Conservation (phyloP, 768 basidiomycete species). For the Saitozyma sp. region DNA sequence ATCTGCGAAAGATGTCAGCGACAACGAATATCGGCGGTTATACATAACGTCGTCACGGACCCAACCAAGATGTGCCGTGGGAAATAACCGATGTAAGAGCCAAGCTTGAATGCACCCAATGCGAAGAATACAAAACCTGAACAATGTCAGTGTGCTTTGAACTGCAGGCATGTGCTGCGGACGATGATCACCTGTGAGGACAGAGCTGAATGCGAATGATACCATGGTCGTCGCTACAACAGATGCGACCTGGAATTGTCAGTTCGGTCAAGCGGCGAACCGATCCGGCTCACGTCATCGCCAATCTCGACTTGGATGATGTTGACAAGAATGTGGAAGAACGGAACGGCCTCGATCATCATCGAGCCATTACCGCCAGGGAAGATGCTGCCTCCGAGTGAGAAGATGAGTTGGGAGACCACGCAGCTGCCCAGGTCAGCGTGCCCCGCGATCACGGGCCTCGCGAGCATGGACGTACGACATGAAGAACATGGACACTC, state of each 20-base stretch:
- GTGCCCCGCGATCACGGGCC: constrained; percentile 8
- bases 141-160: background rate
- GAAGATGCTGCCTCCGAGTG: constrained; percentile 83
- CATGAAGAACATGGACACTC: constrained; percentile 94
- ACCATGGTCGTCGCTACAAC: constrained; percentile 90
- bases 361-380: constrained; percentile 57
- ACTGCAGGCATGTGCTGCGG: background rate
- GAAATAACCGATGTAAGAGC: constrained; percentile 88
- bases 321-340: constrained; percentile 87
- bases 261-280: background rate
- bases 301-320: constrained; percentile 72
- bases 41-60: constrained; percentile 55
- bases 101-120: constrained; percentile 79
- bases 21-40: background rate
- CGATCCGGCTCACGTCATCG: constrained; percentile 56
- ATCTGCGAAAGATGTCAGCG: constrained; percentile 22
- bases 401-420: constrained; percentile 79
- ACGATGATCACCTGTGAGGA: constrained; percentile 69
- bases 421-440: constrained; percentile 59
- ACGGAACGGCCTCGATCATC: constrained; percentile 99
- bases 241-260: constrained; percentile 56
- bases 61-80: constrained; percentile 96
- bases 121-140: constrained; percentile 77
- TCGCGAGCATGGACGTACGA: constrained; percentile 57
- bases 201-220: constrained; percentile 79